These are phyloP conservation scores for Backusella tuberculispora DNA, from an alignment of 192 early-diverging fungal genomes.

Conservation along the genomic window DNA sequence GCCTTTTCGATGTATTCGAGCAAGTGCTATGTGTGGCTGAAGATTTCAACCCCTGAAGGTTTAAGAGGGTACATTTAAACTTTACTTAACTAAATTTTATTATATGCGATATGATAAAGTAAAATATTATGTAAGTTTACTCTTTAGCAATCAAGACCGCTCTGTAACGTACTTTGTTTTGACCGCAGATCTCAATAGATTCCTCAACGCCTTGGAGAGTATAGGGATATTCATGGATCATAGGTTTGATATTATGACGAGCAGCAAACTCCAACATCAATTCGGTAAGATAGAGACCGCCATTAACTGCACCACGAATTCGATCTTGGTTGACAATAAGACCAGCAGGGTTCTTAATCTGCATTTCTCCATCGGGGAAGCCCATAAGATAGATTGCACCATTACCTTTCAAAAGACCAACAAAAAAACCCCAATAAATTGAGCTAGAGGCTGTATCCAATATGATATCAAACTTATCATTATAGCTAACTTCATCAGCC, in stretches of 20 bases:
- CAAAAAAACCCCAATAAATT: slow-evolving; percentile 42
- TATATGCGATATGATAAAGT: no score
- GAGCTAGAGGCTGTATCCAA: slow-evolving; percentile 46
- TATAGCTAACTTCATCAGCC: not conserved
- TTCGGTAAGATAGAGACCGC: slow-evolving; percentile 58
- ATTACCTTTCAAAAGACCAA: slow-evolving; percentile 44
- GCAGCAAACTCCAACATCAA: slow-evolving; percentile 73
- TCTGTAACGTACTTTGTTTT: slow-evolving; percentile 66
- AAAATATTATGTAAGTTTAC: not conserved
- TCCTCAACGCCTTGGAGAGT: slow-evolving; percentile 53
- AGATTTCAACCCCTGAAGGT: no score
- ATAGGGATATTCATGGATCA: slow-evolving; percentile 69
- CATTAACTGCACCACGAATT: slow-evolving; percentile 65
- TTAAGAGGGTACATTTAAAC: no score
- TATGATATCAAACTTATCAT: slow-evolving; percentile 50
- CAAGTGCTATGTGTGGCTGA: no score
- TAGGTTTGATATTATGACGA: slow-evolving; percentile 65
- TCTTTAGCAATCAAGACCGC: slow-evolving; percentile 59
- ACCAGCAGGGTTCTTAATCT: slow-evolving; percentile 37
- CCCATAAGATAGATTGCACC: slow-evolving; percentile 36
- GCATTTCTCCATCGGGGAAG: slow-evolving; percentile 25
- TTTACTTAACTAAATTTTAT: no score
- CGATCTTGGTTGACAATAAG: slow-evolving; percentile 39
- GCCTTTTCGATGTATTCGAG: no score
- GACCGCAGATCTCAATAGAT: slow-evolving; percentile 58